These are phyloP conservation scores for Fusarium chlamydosporum DNA, from an alignment of 2,329 filamentous ascomycete genomes.

Conservation along the genomic window DNA sequence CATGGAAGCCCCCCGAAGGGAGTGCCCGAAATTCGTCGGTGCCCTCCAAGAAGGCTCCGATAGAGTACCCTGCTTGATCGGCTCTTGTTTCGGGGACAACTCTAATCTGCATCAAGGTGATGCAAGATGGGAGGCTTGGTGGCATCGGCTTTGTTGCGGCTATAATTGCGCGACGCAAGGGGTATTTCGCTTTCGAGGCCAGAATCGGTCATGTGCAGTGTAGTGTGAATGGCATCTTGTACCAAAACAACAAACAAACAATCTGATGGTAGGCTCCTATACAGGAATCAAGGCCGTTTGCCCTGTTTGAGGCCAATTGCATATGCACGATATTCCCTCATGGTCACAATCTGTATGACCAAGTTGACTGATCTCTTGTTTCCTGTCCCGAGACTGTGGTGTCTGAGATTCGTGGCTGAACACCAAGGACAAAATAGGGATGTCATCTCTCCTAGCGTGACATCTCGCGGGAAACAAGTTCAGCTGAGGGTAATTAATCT, in stretches of 20 bases:
- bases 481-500: slow-evolving; percentile 28
- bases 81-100: slow-evolving; percentile 19
- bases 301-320: slow-evolving; percentile 12
- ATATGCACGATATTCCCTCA: slow-evolving; percentile 23
- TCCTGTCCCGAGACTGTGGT: slow-evolving; percentile 18
- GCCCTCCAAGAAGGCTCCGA: slow-evolving; percentile 15
- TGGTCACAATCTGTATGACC: slow-evolving; percentile 5
- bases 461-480: slow-evolving; percentile 20
- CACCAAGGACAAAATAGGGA: slow-evolving; percentile 24
- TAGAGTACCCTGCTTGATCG: slow-evolving; percentile 8
- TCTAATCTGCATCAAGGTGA: slow-evolving; percentile 35
- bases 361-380: slow-evolving; percentile 10
- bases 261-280: background rate
- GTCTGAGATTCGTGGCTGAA: slow-evolving; percentile 31
- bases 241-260: slow-evolving; percentile 16
- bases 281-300: slow-evolving; percentile 7
- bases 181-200: slow-evolving; percentile 17
- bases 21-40: slow-evolving; percentile 48
- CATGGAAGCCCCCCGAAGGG: slow-evolving; percentile 22
- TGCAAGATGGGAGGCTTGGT: slow-evolving; percentile 42
- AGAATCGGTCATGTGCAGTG: slow-evolving; percentile 21
- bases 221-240: slow-evolving; percentile 16
- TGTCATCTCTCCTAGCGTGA: slow-evolving; percentile 23
- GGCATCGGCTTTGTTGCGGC: slow-evolving; percentile 11
- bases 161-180: slow-evolving; percentile 43